phyloP scores from a whole-genome alignment of 1,284 basidiomycete genomes.

The Melampsora occidentalis region DNA sequence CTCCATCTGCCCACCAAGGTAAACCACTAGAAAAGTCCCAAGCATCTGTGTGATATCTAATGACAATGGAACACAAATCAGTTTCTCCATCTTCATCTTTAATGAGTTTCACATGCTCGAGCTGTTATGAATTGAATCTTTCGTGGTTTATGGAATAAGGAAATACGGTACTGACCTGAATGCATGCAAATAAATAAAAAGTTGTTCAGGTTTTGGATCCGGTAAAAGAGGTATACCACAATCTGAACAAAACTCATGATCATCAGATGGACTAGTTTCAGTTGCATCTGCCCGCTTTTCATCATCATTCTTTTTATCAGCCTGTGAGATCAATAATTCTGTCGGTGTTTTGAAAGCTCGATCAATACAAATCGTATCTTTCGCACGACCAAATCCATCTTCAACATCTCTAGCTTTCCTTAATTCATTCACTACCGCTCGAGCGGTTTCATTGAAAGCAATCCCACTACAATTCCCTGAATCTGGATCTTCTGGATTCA shows the following conservation, averaged over 20 bases:
- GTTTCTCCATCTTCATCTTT: too few relatives aligned
- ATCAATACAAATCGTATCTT: constrained; percentile 37
- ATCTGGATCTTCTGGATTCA: constrained; percentile 38
- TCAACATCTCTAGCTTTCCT: constrained; percentile 42
- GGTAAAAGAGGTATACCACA: constrained; percentile 86
- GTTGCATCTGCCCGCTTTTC: background rate
- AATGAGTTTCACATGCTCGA: too few relatives aligned
- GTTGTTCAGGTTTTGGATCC: constrained; percentile 79
- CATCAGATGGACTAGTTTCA: background rate
- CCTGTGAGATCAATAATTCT: constrained; percentile 2
- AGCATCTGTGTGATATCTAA: constrained; percentile 36
- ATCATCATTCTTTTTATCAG: constrained; percentile 1
- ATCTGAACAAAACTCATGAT: constrained; percentile 66
- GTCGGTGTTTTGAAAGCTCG: constrained; percentile 32
- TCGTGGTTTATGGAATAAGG: too few relatives aligned
- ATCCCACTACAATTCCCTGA: constrained; percentile 40
- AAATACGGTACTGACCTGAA: constrained; percentile 60
- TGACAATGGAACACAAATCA: background rate
- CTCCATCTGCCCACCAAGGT: constrained; percentile 40
- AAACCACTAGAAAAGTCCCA: constrained; percentile 41
- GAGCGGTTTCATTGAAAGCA: constrained; percentile 27
- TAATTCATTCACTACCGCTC: constrained; percentile 34
- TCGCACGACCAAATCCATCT: constrained; percentile 33
- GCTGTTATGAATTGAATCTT: background rate
- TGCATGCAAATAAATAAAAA: constrained; percentile 93